Evolutionary conservation across 331 rosid species (phyloP), one percentile per base, ranked within the genome.

Genomic region (Arachis monticola): DNA sequence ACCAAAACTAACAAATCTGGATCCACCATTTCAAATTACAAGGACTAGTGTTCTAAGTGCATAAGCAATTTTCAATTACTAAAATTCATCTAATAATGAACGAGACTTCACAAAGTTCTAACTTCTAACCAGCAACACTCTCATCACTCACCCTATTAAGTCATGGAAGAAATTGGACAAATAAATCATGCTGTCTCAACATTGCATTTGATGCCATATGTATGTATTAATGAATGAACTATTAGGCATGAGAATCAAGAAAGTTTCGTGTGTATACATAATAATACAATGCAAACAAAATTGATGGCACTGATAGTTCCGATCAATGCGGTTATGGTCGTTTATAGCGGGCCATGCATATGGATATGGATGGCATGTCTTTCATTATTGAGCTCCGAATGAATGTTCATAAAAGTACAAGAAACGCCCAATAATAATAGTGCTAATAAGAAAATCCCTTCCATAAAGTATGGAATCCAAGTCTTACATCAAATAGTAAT

Each of bases 251-350:
- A 35, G 4, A 69, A 50, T 35, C 27, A 64, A 13, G 53, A n/a
- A 68, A 51, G 46, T 67, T 48, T 6, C 27, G 57, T 53, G 59
- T 53, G 30, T 53, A n/a, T 22, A 22, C 27, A 22, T 51, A 35
- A 35, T 35, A 35, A 11, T 52, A 52, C 22, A 52, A 9, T 50
- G 5, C 6, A n/a, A 5, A 11, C n/a, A 11, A 14, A n/a, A 53
- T 46, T 10, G 31, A 72, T 42, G 14, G 45, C 14, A 46, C 55
- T 69, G 7, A 47, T 67, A 40, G 62, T 32, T 48, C 69, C 84
- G 79, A 64, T 69, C 27, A 63, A 80, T 47, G 69, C 80, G 81
- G 80, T 35, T 63, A 53, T 47, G 77, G 84, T 80, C 73, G 68
- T 22, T 45, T 9, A 32, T 30, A 22, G 32, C 45, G 64, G 77